Percentiles rank a stretch among this genome's conserved stretches.
phyloP scores from a whole-genome alignment of 2,329 filamentous ascomycete genomes.

The Alternaria arbusti region DNA sequence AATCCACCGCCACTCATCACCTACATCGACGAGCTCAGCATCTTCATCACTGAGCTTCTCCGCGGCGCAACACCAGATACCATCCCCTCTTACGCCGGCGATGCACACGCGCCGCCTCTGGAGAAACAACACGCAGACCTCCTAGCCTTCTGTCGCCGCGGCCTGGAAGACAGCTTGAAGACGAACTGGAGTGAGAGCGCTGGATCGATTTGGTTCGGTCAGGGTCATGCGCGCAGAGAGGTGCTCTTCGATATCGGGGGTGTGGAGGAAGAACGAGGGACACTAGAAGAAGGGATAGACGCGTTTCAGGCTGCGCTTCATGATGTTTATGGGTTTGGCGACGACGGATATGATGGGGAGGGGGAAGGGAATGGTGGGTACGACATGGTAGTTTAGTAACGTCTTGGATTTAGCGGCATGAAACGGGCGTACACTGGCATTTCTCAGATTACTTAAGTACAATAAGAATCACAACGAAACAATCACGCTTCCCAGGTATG shows the following conservation, averaged over 20 bases:
- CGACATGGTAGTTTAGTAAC: background rate
- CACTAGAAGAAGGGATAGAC: constrained; percentile 9
- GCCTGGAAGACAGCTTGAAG: constrained; percentile 53
- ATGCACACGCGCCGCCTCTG: constrained; percentile 3
- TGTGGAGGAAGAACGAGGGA: constrained; percentile 37
- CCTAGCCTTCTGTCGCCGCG: constrained; percentile 44
- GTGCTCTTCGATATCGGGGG: constrained; percentile 48
- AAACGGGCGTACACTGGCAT: background rate
- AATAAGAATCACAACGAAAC: background rate
- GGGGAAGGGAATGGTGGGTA: background rate
- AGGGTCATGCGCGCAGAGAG: constrained; percentile 54
- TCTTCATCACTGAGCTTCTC: constrained; percentile 41
- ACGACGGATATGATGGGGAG: background rate
- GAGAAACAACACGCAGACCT: constrained; percentile 16
- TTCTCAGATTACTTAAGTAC: background rate
- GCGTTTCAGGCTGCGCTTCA: background rate
- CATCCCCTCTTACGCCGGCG: constrained; percentile 23
- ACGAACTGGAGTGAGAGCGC: constrained; percentile 53
- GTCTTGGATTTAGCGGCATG: background rate
- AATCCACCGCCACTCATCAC: constrained; percentile 38
- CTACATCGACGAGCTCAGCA: constrained; percentile 50
- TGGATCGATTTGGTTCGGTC: constrained; percentile 54
- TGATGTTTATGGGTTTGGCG: background rate
- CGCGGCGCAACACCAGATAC: constrained; percentile 23
- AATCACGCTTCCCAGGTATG: background rate